A percentile compares a stretch with the other conserved stretches of the same genome.
phyloP scores from a whole-genome alignment of 163 green algal species.

The Prototheca wickerhamii region DNA sequence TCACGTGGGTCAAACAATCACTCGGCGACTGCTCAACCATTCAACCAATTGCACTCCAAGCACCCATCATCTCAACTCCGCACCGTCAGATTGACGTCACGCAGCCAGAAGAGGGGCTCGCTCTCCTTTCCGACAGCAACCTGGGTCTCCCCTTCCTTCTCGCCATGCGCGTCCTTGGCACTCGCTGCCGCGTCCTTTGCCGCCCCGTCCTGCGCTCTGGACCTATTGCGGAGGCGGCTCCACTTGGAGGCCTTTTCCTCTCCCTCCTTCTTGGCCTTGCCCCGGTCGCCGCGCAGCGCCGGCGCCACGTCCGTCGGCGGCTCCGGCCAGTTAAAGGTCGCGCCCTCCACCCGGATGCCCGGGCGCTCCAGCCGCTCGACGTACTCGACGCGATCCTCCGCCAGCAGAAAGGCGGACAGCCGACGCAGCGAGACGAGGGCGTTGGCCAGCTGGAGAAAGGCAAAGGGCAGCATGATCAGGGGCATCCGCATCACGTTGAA shows the following conservation, averaged over 20 bases:
- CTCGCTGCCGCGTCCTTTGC: background rate
- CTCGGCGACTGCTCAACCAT: no score
- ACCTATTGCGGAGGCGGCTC: no score
- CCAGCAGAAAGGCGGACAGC: slow-evolving; percentile 30
- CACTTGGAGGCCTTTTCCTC: slow-evolving; percentile 14
- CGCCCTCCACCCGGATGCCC: slow-evolving; percentile 26
- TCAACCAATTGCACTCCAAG: background rate
- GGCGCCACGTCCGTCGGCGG: slow-evolving; percentile 8
- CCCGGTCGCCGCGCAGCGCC: slow-evolving; percentile 1
- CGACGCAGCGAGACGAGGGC: slow-evolving; percentile 38
- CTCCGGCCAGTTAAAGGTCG: slow-evolving; percentile 38
- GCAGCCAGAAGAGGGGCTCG: slow-evolving; percentile 28
- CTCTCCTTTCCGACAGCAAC: background rate
- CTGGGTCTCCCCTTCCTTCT: background rate
- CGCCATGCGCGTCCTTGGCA: background rate
- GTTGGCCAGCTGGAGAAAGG: slow-evolving; percentile 38
- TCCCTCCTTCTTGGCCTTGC: slow-evolving; percentile 4
- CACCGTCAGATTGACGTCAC: slow-evolving; percentile 33
- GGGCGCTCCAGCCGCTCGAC: slow-evolving; percentile 21
- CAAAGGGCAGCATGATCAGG: slow-evolving; percentile 43
- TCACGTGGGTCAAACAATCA: no score
- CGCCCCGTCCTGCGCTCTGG: background rate
- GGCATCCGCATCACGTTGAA: slow-evolving; percentile 44
- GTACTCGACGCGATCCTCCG: slow-evolving; percentile 34
- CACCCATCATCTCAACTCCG: slow-evolving; percentile 28